Conservation (phyloP, 352 stramenopile genomes). For the Phytophthora meadii region DNA sequence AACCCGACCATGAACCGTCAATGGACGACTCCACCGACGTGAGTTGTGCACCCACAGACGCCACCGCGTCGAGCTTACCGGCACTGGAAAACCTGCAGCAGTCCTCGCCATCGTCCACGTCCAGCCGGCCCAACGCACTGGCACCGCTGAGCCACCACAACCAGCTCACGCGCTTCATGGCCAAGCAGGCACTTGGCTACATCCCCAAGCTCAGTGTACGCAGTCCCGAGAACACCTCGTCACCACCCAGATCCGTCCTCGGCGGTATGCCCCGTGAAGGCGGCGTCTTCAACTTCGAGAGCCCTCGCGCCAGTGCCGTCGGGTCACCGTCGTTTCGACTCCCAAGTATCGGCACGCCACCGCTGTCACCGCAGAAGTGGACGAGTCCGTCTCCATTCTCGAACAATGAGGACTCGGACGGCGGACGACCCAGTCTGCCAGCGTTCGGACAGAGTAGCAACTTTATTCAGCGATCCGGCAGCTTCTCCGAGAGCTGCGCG, state of each 20-base stretch:
- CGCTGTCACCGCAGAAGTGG: conserved; percentile 59
- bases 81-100: conserved; percentile 15
- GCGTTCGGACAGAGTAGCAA: conserved; percentile 22
- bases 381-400: conserved; percentile 20
- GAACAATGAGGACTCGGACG: conserved; percentile 26
- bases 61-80: background rate
- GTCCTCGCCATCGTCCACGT: conserved; percentile 3
- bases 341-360: conserved; percentile 52
- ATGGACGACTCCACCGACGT: conserved; percentile 16
- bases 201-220: conserved; percentile 54
- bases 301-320: conserved; percentile 16
- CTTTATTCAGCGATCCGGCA: conserved; percentile 38
- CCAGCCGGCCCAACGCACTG: conserved; percentile 14
- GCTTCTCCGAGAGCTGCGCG: conserved; percentile 43
- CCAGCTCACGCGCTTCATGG: conserved; percentile 66
- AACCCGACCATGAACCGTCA: conserved; percentile 39
- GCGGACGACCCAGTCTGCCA: conserved; percentile 28
- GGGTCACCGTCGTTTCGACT: conserved; percentile 56
- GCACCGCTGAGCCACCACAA: conserved; percentile 56
- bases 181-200: conserved; percentile 68
- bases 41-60: conserved; percentile 1
- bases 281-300: conserved; percentile 34
- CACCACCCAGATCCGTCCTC: conserved; percentile 24
- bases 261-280: conserved; percentile 2
- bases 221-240: conserved; percentile 34